Evolutionary conservation across 2,329 filamentous ascomycete genomes (phyloP).

Genomic region (Fusarium tjaetaba): DNA sequence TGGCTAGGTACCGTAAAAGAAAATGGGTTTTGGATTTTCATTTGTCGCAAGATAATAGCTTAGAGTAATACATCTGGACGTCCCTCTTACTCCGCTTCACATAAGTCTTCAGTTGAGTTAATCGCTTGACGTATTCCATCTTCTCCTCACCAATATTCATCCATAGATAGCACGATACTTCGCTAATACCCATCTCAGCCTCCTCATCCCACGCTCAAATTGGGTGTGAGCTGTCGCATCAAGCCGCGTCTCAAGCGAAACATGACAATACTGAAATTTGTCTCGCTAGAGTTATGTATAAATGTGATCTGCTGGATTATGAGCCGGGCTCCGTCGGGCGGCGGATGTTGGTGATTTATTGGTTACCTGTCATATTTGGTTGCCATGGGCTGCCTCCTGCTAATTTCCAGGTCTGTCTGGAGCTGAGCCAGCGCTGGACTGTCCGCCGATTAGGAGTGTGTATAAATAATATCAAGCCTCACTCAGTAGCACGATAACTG

Average conservation of each 20-base stretch:
- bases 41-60: not conserved
- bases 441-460: too few species aligned
- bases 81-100: fast-evolving
- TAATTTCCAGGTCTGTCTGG: not conserved
- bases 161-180: too few species aligned
- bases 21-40: not conserved
- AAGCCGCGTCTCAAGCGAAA: not conserved
- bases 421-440: too few species aligned
- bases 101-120: fast-evolving
- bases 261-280: too few species aligned
- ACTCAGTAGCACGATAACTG: too few species aligned
- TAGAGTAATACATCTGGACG: not conserved
- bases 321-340: not conserved
- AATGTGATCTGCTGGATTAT: not conserved
- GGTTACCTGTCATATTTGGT: not conserved
- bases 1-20: not conserved
- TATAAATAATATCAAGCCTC: too few species aligned
- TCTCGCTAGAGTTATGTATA: too few species aligned
- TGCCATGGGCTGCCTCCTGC: too few species aligned
- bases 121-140: fast-evolving
- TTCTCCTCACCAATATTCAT: not conserved
- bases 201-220: fast-evolving
- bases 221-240: not conserved
- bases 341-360: not conserved
- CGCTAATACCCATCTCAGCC: too few species aligned